phyloP scores from a whole-genome alignment of 208 protist genomes.

The Polymyxa betae region DNA sequence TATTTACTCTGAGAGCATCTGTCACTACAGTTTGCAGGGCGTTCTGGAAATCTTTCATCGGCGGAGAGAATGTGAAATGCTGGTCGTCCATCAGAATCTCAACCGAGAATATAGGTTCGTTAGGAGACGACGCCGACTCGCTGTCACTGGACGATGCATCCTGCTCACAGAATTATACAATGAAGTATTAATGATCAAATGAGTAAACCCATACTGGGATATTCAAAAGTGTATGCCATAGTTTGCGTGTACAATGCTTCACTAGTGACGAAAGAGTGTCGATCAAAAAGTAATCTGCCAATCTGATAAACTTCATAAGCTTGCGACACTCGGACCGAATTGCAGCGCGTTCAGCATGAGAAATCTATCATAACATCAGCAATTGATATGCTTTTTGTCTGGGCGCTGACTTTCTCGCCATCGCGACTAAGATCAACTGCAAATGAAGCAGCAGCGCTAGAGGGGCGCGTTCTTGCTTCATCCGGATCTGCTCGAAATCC shows the following conservation, averaged over 20 bases:
- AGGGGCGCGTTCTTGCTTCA: neutral
- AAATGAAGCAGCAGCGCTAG: too few relatives aligned
- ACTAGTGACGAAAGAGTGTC: slow-evolving; percentile 74
- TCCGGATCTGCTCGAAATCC: slow-evolving; percentile 65
- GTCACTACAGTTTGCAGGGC: neutral
- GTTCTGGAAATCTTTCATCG: neutral
- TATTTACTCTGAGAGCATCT: neutral
- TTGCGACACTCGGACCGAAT: slow-evolving; percentile 66
- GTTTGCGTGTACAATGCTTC: slow-evolving; percentile 26
- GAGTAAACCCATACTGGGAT: too few relatives aligned
- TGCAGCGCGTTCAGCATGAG: slow-evolving; percentile 7
- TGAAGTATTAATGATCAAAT: too few relatives aligned
- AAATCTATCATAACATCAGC: slow-evolving; percentile 39
- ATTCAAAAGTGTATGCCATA: slow-evolving; percentile 23
- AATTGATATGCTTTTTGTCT: too few relatives aligned
- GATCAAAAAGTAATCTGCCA: slow-evolving; percentile 90
- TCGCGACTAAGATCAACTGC: too few relatives aligned
- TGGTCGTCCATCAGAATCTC: neutral
- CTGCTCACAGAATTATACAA: too few relatives aligned
- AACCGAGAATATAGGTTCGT: slow-evolving; percentile 45
- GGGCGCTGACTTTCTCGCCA: too few relatives aligned
- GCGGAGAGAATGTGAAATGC: slow-evolving; percentile 6
- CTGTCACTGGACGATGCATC: neutral
- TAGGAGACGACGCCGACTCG: neutral
- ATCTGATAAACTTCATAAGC: slow-evolving; percentile 86